Evolutionary conservation across 164 flowering plant species (phyloP).

Genomic region (Nymphaea colorata): DNA sequence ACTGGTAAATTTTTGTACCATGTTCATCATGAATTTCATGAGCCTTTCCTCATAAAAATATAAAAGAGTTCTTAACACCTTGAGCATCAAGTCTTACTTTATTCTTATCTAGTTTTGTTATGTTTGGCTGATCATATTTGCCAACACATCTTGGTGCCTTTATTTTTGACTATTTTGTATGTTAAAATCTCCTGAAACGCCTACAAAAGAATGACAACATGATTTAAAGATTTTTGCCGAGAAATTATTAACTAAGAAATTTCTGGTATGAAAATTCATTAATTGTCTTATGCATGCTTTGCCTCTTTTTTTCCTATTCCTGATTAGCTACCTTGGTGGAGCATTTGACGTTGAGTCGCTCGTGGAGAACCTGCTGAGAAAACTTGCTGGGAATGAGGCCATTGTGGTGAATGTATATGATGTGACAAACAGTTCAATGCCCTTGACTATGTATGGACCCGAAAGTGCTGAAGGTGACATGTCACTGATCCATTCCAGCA

Average conservation of each 20-base stretch:
- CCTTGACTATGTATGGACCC: constrained; percentile 72
- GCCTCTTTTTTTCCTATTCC: neutral
- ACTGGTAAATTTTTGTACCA: no score
- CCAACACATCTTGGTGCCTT: neutral
- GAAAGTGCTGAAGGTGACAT: constrained; percentile 51
- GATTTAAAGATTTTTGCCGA: no score
- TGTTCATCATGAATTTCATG: no score
- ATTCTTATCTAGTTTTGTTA: no score
- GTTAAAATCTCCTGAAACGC: no score
- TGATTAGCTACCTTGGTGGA: constrained; percentile 75
- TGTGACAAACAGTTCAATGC: constrained; percentile 58
- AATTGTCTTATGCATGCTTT: neutral
- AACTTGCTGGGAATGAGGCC: constrained; percentile 76
- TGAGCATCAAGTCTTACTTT: no score
- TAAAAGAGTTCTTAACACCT: no score
- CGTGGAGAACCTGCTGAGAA: constrained; percentile 85
- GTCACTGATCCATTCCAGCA: constrained; percentile 58
- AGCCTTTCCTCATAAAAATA: no score
- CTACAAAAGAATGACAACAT: no score
- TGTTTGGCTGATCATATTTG: no score
- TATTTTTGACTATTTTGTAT: neutral
- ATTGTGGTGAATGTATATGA: constrained; percentile 85
- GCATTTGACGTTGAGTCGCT: constrained; percentile 94
- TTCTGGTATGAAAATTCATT: no score
- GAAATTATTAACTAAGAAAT: no score